Percentiles rank a stretch among this genome's conserved stretches.
These are phyloP conservation scores for Ceriops zippeliana DNA, from an alignment of 345 rosid genomes.

Conservation along the genomic window DNA sequence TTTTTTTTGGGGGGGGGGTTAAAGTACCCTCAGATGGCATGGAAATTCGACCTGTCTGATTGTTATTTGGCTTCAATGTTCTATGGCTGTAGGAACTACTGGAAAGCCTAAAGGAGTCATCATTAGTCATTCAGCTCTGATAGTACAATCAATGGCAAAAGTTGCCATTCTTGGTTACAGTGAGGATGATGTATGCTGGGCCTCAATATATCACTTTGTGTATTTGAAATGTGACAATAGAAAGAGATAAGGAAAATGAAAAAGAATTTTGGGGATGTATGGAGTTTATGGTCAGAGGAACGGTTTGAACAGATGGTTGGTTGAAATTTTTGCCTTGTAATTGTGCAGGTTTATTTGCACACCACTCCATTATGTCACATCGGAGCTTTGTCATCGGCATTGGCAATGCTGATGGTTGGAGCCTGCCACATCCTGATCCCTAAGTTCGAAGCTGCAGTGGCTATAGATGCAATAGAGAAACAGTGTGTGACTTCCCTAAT, in stretches of 20 bases:
- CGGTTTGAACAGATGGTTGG: neutral
- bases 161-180: slow-evolving; percentile 68
- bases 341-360: slow-evolving; percentile 77
- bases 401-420: slow-evolving; percentile 88
- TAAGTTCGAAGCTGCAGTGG: slow-evolving; percentile 61
- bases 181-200: slow-evolving; percentile 72
- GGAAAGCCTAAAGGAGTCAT: slow-evolving; percentile 84
- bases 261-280: slow-evolving; percentile 1
- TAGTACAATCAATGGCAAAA: slow-evolving; percentile 79
- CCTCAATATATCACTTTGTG: slow-evolving; percentile 1
- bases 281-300: neutral
- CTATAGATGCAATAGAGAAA: slow-evolving; percentile 50
- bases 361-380: slow-evolving; percentile 81
- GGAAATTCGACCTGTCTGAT: neutral
- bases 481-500: slow-evolving; percentile 69
- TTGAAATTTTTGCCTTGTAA: slow-evolving; percentile 9
- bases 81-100: slow-evolving; percentile 61
- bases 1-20: no score
- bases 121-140: slow-evolving; percentile 67
- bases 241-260: slow-evolving; percentile 6
- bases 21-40: neutral
- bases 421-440: slow-evolving; percentile 72
- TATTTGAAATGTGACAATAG: neutral
- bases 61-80: slow-evolving; percentile 10
- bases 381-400: slow-evolving; percentile 81